These are phyloP conservation scores for Theileria parva DNA, from an alignment of 169 alveolate species.

Conservation along the genomic window DNA sequence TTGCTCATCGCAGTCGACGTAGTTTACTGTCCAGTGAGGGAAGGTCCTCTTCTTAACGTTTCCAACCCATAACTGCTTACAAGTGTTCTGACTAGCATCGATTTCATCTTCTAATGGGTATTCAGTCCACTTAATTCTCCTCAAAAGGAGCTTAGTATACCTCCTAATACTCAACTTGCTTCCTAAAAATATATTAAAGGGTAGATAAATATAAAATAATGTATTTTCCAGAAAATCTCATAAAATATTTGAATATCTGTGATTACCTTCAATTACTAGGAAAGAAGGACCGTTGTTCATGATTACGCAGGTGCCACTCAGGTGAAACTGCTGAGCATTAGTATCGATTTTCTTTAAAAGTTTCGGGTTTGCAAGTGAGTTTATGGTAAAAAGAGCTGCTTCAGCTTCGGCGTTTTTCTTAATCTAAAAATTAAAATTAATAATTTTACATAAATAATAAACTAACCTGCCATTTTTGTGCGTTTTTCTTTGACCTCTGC, in stretches of 20 bases:
- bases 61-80: conserved; percentile 80
- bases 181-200: conserved; percentile 13
- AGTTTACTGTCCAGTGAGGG: conserved; percentile 71
- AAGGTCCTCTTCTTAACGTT: conserved; percentile 73
- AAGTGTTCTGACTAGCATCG: conserved; percentile 12
- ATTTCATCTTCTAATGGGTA: conserved; percentile 30
- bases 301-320: conserved; percentile 86
- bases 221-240: background rate
- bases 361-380: conserved; percentile 66
- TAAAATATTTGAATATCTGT: background rate
- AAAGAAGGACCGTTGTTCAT: conserved; percentile 68
- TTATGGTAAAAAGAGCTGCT: conserved; percentile 72
- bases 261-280: conserved; percentile 70
- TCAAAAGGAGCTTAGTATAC: conserved; percentile 63
- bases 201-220: background rate
- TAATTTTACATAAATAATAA: background rate
- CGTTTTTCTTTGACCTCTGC: conserved; percentile 78
- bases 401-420: conserved; percentile 65
- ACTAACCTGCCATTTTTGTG: conserved; percentile 83
- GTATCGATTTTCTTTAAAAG: conserved; percentile 78
- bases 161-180: conserved; percentile 59
- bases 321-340: conserved; percentile 88
- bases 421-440: background rate
- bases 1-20: conserved; percentile 63
- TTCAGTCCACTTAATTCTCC: conserved; percentile 63